Evolutionary conservation across 164 flowering plant species (phyloP), one percentile per base, ranked within the genome.

Genomic region (Akebia trifoliata): DNA sequence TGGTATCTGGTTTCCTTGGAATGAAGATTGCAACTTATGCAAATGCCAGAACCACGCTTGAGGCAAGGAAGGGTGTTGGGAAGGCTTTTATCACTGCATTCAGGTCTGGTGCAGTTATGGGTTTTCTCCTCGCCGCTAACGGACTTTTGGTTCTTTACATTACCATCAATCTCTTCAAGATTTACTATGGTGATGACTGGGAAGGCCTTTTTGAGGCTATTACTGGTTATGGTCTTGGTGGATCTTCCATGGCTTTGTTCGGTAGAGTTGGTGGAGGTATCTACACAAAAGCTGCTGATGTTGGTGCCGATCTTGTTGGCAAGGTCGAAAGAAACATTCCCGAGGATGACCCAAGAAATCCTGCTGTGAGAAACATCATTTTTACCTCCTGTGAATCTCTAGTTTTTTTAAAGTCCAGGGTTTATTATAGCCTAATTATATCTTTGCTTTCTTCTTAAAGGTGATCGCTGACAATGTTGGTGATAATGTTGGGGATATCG

Each of bases 281-380:
- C 61, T 85, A 81, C 59, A 85, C 88, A 8, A 83, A 85, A 47
- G 88, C 92, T 62, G 85, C 92, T 60, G 92, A 85, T 78, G 88
- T 85, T 49, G 92, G 92, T 65, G 93, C 87, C 43, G 93, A 83
- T 74, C 89, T 86, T 61, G 89, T 86, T n/a, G 93, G 93, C 10
- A 83, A 82, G 72, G 84, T 86, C 24, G 93, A 86, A 51, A 81
- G 89, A 64, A 81, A 81, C 57, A 83, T 86, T 60, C 90, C 87
- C 2, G 90, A 86, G 72, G 90, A 83, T 77, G 90, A 84, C 56
- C 90, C 86, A 4, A 75, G 93, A 69, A 86, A 86, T 42, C 90
- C 87, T 42, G 87, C 87, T 66, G 87, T 85, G 69, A 69, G 80
- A 18, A 39, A 17, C 35, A 6, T 28, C 1, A 8, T 22, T 10